Evolutionary conservation across 371 early-diverging fungal genomes (phyloP), one percentile per base, ranked within the genome.

Genomic region (Pancytospora philotis): DNA sequence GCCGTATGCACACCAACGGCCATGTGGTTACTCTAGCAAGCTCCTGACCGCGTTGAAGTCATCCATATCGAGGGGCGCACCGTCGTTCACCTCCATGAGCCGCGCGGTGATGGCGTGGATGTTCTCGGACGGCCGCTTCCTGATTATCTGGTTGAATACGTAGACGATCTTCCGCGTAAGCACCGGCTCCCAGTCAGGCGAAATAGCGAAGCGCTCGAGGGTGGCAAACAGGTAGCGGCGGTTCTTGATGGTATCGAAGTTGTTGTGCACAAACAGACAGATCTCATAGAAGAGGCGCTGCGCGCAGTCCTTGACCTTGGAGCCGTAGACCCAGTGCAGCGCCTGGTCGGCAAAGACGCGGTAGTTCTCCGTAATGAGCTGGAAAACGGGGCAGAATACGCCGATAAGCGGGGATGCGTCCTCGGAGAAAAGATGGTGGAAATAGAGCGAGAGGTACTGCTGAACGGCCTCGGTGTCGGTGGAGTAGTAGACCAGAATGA

Each of bases 401-500:
- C 28, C 3, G 6, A 67, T 62, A 4, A 72, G 39, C 31, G 25
- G 27, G 1, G 34, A 6, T 19, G 51, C 32, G 49, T 67, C 56
- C 8, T 35, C 31, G 8, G 8, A 31, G 49, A 73, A 73, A 58
- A 65, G 56, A 34, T 75, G 71, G 35, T 60, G 62, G 32, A 71
- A 66, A 50, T 71, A 66, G 30, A 70, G 36, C 31, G 34, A 63
- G n/a, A 71, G 52, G 55, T 71, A 75, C 41, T 70, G 70, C 50
- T 68, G 53, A 1, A 75, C 67, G 27, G 66, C 32, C 36, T 63
- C 64, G 37, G 72, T 52, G n/a, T 74, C 56, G 34, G 76, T 73
- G 28, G 16, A 13, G 34, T 62, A 74, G 50, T 34, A 70, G 61
- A 3, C 22, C 55, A 22, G 16, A 30, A 58, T 53, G 41, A 30